Base-by-base conservation (phyloP, 768 basidiomycete species). In the Psilocybe cubensis region DNA sequence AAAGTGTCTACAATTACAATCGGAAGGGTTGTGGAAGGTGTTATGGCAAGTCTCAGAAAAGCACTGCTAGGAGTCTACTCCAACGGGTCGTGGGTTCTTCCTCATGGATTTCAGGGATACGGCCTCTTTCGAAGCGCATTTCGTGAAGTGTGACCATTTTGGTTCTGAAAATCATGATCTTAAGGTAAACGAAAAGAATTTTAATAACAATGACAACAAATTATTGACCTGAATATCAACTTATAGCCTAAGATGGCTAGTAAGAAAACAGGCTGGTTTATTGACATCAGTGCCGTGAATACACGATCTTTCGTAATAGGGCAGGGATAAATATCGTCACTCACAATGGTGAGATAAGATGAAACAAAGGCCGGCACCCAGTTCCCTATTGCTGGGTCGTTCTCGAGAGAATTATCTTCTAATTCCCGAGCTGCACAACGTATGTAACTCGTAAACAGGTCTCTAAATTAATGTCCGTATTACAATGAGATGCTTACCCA, bases 291-390 rank as follows among this genome's bases (percentile, higher is more conserved):
- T 57, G 35, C 47, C 18, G 27, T 33, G 11, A 47, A 23, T 38
- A n/a, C 43, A 35, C 17, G 27, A 55, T 29, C 24, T 11, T 38
- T 38, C 35, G 35, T 38, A 20, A 33, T 48, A 25, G 27, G 18
- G 25, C 11, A 50, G 11, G 21, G 25, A 23, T 40, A 21, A 31
- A 27, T 17, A 11, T 9, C n/a, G 12, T 14, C 2, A 51, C 58
- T 47, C 27, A 63, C 59, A 11, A 63, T 40, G 21, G 63, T 53
- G n/a, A 63, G 59, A 52, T 61, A 64, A 35, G 55, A 61, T 18
- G 60, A 59, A 20, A 61, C 43, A 35, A 59, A 61, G n/a, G 48
- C 55, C n/a, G 63, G 60, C 18, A 61, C 58, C 63, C 63, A 64
- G 42, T 57, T 45, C 8, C 60, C 63, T 21, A 61, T 54, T 41